These are phyloP conservation scores for Agarophyton chilense DNA, from an alignment of 23 red algal species.

Conservation along the genomic window DNA sequence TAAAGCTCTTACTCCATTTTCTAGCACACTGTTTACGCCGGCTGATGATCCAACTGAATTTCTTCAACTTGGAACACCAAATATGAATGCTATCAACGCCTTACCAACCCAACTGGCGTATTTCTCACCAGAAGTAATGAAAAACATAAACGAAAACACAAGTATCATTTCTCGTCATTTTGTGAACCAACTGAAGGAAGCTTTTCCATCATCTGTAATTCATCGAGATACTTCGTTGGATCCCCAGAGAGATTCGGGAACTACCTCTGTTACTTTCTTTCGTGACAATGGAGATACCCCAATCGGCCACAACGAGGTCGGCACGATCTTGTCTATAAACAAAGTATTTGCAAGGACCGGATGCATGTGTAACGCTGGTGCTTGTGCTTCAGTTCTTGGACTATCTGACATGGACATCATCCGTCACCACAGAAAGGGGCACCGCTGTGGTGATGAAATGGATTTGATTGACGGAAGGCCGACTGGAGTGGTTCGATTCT, in stretches of 20 bases:
- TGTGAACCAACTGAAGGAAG: slow-evolving; percentile 10
- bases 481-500: slow-evolving; percentile 45
- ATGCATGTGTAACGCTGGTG: slow-evolving; percentile 61
- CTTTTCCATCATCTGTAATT: background rate
- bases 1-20: slow-evolving; percentile 29
- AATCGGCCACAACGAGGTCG: slow-evolving; percentile 50
- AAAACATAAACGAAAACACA: background rate
- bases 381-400: slow-evolving; percentile 33
- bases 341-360: slow-evolving; percentile 33
- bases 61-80: slow-evolving; percentile 48
- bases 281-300: background rate
- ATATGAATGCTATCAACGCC: slow-evolving; percentile 28
- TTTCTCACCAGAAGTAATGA: background rate
- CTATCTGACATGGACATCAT: slow-evolving; percentile 35
- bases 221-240: slow-evolving; percentile 25
- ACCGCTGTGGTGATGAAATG: slow-evolving; percentile 39
- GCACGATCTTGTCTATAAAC: slow-evolving; percentile 20
- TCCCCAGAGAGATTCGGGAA: background rate
- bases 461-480: slow-evolving; percentile 58
- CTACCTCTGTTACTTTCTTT: slow-evolving; percentile 31
- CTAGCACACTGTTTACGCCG: background rate
- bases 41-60: background rate
- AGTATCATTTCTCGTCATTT: slow-evolving; percentile 5
- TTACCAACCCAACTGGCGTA: slow-evolving; percentile 11
- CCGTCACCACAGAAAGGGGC: background rate